Conservation (phyloP, 345 rosid species). For the Linum trigynum region DNA sequence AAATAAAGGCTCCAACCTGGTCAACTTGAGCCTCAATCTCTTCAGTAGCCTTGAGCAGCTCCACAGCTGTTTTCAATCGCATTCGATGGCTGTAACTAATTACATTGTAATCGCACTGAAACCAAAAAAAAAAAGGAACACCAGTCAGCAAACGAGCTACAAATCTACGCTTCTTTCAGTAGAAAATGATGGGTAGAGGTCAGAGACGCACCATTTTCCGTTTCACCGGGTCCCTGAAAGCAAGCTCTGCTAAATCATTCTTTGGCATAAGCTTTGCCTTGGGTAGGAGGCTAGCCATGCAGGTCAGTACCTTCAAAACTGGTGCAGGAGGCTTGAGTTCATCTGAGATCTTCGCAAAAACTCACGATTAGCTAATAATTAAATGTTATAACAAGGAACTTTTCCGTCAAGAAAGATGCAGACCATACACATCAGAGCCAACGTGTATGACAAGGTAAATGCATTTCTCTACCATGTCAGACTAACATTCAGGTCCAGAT, state of each 20-base stretch:
- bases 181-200: background rate
- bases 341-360: constrained; percentile 69
- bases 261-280: constrained; percentile 84
- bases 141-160: background rate
- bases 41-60: constrained; percentile 61
- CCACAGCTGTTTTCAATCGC: constrained; percentile 66
- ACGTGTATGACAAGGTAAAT: no score
- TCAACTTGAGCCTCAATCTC: constrained; percentile 60
- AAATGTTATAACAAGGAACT: background rate
- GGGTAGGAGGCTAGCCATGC: constrained; percentile 50
- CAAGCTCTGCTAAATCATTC: constrained; percentile 52
- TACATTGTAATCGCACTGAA: constrained; percentile 70
- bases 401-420: background rate
- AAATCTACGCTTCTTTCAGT: no score
- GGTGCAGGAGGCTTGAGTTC: constrained; percentile 54
- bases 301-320: constrained; percentile 41
- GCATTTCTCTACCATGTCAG: no score
- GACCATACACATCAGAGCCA: background rate
- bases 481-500: no score
- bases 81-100: constrained; percentile 48
- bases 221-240: constrained; percentile 63
- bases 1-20: constrained; percentile 30
- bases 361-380: constrained; percentile 26
- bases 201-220: constrained; percentile 51
- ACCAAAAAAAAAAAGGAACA: constrained; percentile 10